Evolutionary conservation across 306 rosid species (phyloP).

Genomic region (Cucumis cinereus): DNA sequence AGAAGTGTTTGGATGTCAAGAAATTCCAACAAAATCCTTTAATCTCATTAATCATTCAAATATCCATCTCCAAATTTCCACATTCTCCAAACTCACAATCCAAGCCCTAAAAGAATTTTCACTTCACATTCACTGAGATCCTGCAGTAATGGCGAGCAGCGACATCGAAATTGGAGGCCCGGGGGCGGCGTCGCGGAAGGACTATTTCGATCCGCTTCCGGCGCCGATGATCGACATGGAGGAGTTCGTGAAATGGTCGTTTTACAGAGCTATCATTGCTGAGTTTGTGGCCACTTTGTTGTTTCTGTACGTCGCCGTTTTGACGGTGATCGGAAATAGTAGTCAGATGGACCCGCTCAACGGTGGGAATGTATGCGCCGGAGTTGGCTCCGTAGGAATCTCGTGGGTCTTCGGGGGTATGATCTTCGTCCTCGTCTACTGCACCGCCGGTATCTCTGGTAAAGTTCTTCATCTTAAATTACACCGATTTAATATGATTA

Average conservation of each 20-base stretch:
- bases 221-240: neutral
- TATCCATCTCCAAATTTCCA: neutral
- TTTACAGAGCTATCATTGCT: slow-evolving; percentile 4
- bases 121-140: neutral
- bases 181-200: neutral
- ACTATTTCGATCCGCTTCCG: neutral
- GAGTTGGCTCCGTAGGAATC: slow-evolving; percentile 24
- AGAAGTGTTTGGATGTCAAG: neutral
- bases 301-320: neutral
- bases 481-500: too few relatives aligned
- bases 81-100: neutral
- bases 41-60: neutral
- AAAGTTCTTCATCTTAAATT: neutral
- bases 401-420: slow-evolving; percentile 40
- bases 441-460: slow-evolving; percentile 40
- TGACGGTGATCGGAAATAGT: neutral
- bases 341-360: neutral
- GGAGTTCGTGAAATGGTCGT: neutral
- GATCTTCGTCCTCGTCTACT: slow-evolving; percentile 33
- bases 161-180: neutral
- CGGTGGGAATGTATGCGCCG: slow-evolving; percentile 18
- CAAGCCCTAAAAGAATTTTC: neutral
- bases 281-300: neutral
- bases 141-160: neutral
- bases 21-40: neutral